Evolutionary conservation across 768 basidiomycete genomes (phyloP), one percentile per base, ranked within the genome.

Genomic region (Mycena kentingensis): DNA sequence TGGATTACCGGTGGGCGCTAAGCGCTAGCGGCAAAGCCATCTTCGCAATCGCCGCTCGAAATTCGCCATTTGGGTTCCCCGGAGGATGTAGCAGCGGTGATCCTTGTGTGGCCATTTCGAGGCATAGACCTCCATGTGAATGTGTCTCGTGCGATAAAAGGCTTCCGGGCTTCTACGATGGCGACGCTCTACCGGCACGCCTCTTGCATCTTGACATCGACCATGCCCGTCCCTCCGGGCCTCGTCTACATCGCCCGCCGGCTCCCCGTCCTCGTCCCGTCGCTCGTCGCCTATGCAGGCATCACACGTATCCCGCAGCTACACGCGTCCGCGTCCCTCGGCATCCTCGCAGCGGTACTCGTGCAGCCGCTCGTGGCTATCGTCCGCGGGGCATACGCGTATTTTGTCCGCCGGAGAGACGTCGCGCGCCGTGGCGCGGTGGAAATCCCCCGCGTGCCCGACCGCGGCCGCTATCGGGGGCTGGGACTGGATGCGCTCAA

Each of bases 231-330:
- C 26, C 41, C 41, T 42, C 41, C 41, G 8, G 41, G 41, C 5
- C 8, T 42, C 41, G 41, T 42, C 41, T 42, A 42, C 41, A 6
- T 59, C 39, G n/a, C 45, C 18, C 49, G 46, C 15, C 36, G 34
- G 26, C 26, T 55, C 2, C 58, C 58, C 12, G 36, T 35, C 10
- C 15, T 49, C 19, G 27, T 55, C 15, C 58, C 49, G 13, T 55
- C 50, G 5, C 31, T 32, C 11, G 46, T 25, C 4, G 26, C 50
- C 7, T 59, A 55, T 45, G 25, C 51, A 18, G 19, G 37, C 36
- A 35, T 49, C 38, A 46, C 3, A 27, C 43, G 34, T 18, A 29
- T 55, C 19, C 46, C 36, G 13, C 46, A 35, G 16, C 16, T 55
- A 21, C 43, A 46, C 16, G 25, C 6, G n/a, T 15, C 36, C 15